These are phyloP conservation scores for Oxytropis ochrocephala DNA, from an alignment of 306 rosid genomes.

Conservation along the genomic window DNA sequence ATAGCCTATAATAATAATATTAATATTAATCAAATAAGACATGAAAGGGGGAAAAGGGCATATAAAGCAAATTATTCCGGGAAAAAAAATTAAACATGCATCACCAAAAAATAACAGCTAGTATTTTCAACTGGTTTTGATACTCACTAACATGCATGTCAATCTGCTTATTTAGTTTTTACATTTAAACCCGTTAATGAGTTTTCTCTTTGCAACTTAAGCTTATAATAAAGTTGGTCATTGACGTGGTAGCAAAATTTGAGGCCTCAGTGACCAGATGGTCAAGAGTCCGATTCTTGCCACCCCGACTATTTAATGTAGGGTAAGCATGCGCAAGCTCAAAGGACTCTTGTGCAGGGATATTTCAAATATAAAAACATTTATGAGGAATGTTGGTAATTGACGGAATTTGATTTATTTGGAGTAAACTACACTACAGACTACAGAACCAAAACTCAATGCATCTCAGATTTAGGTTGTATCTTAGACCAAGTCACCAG, in stretches of 20 bases:
- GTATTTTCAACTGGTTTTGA: background rate
- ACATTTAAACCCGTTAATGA: background rate
- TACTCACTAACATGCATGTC: background rate
- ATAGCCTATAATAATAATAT: no score
- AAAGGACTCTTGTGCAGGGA: background rate
- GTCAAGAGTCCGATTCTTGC: background rate
- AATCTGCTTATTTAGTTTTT: background rate
- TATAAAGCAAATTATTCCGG: background rate
- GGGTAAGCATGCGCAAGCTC: conserved; percentile 5
- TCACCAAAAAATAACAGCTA: background rate
- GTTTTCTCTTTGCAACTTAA: background rate
- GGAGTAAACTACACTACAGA: background rate
- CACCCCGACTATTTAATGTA: background rate
- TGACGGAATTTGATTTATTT: background rate
- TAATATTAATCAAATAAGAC: background rate
- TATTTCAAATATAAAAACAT: background rate
- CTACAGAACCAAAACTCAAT: background rate
- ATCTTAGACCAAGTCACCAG: conserved; percentile 17
- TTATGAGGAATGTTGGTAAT: background rate
- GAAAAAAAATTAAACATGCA: background rate
- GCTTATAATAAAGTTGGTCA: background rate
- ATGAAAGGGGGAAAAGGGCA: background rate
- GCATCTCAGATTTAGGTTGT: background rate
- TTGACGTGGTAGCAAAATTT: background rate
- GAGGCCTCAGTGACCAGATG: background rate